A percentile compares a stretch with the other conserved stretches of the same genome.
Evolutionary conservation across 169 alveolate genomes (phyloP).

Genomic region (Eimeria falciformis): DNA sequence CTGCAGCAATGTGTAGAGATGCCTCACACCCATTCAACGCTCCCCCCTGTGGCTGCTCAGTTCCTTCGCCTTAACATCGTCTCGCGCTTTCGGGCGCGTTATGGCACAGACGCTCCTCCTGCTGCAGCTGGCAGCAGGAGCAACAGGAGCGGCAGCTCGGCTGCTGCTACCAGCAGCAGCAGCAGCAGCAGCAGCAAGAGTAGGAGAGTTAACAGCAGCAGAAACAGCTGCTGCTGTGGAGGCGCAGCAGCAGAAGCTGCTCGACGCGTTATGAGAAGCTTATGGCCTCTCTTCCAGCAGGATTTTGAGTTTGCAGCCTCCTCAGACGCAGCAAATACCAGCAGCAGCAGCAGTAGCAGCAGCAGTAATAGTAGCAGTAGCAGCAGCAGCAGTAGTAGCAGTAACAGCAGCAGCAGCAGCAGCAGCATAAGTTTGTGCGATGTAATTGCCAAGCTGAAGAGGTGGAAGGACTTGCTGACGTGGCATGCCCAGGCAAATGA

Average conservation of each 20-base stretch:
- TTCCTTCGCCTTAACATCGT: constrained; percentile 78
- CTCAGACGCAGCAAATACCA: constrained; percentile 18
- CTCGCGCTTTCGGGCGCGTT: constrained; percentile 73
- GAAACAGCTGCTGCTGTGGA: background rate
- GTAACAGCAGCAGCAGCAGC: background rate
- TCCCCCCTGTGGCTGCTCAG: constrained; percentile 79
- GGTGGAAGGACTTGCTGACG: constrained; percentile 82
- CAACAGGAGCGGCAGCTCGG: no score
- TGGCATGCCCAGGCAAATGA: constrained; percentile 49
- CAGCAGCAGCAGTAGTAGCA: background rate
- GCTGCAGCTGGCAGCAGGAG: no score
- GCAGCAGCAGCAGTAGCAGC: constrained; percentile 50
- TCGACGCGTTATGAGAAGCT: constrained; percentile 71
- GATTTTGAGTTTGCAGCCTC: constrained; percentile 70
- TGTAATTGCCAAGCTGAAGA: constrained; percentile 80
- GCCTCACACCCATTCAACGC: constrained; percentile 34
- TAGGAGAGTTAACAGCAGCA: background rate
- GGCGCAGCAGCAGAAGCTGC: constrained; percentile 73
- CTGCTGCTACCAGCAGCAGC: background rate
- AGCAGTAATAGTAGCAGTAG: background rate
- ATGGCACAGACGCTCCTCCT: background rate
- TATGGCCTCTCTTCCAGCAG: constrained; percentile 78
- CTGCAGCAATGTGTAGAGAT: constrained; percentile 81
- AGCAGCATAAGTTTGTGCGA: constrained; percentile 66
- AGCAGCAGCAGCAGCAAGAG: constrained; percentile 7